These are phyloP conservation scores for Daldinia grandis DNA, from an alignment of 495 filamentous ascomycete genomes.

Conservation along the genomic window DNA sequence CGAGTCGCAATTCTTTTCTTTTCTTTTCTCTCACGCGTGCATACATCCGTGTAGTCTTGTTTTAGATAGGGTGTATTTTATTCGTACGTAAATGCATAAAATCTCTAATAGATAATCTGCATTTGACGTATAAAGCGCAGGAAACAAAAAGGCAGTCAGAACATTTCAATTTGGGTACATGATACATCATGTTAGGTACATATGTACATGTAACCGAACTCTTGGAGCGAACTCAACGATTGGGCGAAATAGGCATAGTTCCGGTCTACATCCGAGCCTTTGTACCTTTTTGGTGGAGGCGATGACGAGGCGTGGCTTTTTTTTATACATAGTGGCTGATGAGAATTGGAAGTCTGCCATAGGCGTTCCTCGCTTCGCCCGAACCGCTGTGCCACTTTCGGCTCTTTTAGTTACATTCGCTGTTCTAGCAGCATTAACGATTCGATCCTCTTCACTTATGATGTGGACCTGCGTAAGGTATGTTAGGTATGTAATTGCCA, in stretches of 20 bases:
- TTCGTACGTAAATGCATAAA: background rate
- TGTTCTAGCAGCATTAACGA: background rate
- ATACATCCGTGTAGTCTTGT: background rate
- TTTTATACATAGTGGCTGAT: constrained; percentile 37
- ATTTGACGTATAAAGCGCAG: background rate
- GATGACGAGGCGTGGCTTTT: constrained; percentile 45
- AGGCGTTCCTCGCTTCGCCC: constrained; percentile 15
- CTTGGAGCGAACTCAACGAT: background rate
- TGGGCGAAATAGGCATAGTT: constrained; percentile 32
- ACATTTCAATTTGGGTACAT: background rate
- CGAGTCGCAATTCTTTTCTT: background rate
- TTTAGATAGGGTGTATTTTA: background rate
- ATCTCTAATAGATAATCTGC: background rate
- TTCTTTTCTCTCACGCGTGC: background rate
- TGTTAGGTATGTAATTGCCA: background rate
- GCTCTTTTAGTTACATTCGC: background rate
- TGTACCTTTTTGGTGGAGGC: constrained; percentile 32
- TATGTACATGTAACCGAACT: background rate
- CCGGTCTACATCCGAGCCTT: constrained; percentile 23
- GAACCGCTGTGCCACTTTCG: background rate
- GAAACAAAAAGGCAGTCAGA: background rate
- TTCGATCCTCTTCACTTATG: background rate
- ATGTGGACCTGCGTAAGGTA: background rate
- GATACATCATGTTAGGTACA: background rate
- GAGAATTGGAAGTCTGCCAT: background rate